Conservation (phyloP, 164 flowering plant species). For the Euptelea pleiosperma region DNA sequence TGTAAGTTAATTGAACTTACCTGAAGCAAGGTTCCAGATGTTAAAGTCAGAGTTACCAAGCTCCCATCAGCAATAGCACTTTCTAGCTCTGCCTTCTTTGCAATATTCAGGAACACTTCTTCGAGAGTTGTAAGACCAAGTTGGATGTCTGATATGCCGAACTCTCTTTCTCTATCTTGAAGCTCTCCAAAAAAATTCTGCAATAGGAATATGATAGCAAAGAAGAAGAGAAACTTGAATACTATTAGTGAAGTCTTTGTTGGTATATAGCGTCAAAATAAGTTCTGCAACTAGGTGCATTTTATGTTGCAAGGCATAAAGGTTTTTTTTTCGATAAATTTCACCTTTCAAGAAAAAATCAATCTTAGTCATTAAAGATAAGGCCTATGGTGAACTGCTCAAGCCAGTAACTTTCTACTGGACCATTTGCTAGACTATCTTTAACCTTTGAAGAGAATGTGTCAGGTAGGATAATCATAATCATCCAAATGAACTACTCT, state of each 20-base stretch:
- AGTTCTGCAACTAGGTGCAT: too few species aligned
- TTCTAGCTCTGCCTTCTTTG: slow-evolving; percentile 86
- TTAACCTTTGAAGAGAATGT: too few species aligned
- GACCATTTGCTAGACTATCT: too few species aligned
- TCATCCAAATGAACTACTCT: too few species aligned
- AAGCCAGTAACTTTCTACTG: too few species aligned
- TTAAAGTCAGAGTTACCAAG: slow-evolving; percentile 51
- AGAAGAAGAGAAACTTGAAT: not conserved
- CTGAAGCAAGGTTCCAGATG: slow-evolving; percentile 60
- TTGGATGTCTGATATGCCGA: slow-evolving; percentile 85
- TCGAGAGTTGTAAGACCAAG: slow-evolving; percentile 90
- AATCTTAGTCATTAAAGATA: not conserved
- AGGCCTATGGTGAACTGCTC: too few species aligned
- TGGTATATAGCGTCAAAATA: not conserved
- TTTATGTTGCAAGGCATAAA: too few species aligned
- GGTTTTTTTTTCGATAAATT: too few species aligned
- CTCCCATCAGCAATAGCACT: slow-evolving; percentile 73
- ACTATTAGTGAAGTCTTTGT: not conserved
- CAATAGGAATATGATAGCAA: not conserved
- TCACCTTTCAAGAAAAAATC: not conserved
- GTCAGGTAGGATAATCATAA: too few species aligned
- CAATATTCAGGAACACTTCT: slow-evolving; percentile 95
- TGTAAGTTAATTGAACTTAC: slow-evolving; percentile 29
- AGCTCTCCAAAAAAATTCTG: slow-evolving; percentile 70
- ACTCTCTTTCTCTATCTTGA: slow-evolving; percentile 71